phyloP scores from a whole-genome alignment of 495 filamentous ascomycete species.

The Daldinia vernicosa region DNA sequence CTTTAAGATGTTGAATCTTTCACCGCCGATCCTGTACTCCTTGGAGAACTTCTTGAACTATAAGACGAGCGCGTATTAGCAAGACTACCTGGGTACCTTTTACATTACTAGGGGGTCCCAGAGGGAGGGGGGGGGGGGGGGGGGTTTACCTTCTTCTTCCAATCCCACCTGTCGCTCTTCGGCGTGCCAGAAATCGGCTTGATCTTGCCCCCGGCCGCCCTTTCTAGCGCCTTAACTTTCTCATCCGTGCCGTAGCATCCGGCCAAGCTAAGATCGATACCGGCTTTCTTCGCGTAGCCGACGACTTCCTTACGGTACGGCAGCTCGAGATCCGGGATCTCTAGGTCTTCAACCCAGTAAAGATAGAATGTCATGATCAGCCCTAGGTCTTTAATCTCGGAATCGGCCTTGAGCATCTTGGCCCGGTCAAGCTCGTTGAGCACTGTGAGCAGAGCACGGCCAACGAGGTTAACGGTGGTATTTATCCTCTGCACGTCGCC shows the following conservation, averaged over 20 bases:
- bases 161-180: conserved; percentile 32
- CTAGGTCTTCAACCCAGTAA: conserved; percentile 25
- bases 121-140: neutral
- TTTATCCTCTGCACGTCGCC: conserved; percentile 17
- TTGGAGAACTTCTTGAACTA: conserved; percentile 37
- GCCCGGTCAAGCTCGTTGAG: conserved; percentile 36
- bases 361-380: conserved; percentile 31
- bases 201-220: conserved; percentile 24
- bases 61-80: conserved; percentile 3
- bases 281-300: conserved; percentile 30
- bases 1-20: conserved; percentile 33
- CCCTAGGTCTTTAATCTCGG: conserved; percentile 36
- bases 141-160: conserved; percentile 29
- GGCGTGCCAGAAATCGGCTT: conserved; percentile 23
- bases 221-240: conserved; percentile 22
- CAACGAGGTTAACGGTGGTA: conserved; percentile 25
- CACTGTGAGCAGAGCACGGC: conserved; percentile 27
- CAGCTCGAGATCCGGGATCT: conserved; percentile 15
- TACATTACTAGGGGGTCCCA: neutral
- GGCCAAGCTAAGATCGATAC: conserved; percentile 26
- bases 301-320: conserved; percentile 33
- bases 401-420: conserved; percentile 27
- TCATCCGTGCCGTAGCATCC: conserved; percentile 35
- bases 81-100: neutral
- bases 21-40: conserved; percentile 34